A percentile compares a stretch with the other conserved stretches of the same genome.
These are phyloP conservation scores for Syzygium syzygioides DNA, from an alignment of 441 rosid species.

Conservation along the genomic window DNA sequence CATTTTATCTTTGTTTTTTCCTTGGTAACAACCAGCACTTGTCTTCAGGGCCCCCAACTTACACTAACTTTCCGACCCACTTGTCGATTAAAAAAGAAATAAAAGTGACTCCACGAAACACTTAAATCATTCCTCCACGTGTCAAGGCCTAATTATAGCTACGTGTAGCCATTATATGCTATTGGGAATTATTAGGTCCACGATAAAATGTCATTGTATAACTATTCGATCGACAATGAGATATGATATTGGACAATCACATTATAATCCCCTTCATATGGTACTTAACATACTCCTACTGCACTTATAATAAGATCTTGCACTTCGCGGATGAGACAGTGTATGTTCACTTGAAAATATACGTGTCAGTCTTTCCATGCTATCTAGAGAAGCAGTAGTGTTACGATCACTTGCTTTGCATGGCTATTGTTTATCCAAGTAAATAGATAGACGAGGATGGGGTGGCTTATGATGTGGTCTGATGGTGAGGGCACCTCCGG, in stretches of 20 bases:
- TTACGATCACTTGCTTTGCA: background rate
- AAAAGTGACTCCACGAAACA: background rate
- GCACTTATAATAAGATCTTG: background rate
- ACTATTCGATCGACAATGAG: background rate
- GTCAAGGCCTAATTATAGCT: background rate
- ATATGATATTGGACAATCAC: background rate
- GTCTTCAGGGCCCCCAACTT: background rate
- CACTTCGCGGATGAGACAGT: background rate
- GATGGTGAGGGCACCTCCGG: background rate
- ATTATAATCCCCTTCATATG: background rate
- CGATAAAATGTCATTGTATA: background rate
- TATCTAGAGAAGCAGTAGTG: background rate
- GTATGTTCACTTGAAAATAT: background rate
- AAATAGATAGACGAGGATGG: background rate
- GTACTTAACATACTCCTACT: background rate
- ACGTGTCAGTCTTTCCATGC: background rate
- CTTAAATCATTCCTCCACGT: background rate
- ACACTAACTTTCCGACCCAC: background rate
- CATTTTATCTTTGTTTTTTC: background rate
- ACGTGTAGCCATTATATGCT: background rate
- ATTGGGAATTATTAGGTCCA: background rate
- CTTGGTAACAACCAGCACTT: background rate
- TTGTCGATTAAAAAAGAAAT: background rate
- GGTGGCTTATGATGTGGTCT: background rate
- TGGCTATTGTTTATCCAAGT: background rate